These are phyloP conservation scores for Fusarium sp. DNA, from an alignment of 2,329 filamentous ascomycete species.

Conservation along the genomic window DNA sequence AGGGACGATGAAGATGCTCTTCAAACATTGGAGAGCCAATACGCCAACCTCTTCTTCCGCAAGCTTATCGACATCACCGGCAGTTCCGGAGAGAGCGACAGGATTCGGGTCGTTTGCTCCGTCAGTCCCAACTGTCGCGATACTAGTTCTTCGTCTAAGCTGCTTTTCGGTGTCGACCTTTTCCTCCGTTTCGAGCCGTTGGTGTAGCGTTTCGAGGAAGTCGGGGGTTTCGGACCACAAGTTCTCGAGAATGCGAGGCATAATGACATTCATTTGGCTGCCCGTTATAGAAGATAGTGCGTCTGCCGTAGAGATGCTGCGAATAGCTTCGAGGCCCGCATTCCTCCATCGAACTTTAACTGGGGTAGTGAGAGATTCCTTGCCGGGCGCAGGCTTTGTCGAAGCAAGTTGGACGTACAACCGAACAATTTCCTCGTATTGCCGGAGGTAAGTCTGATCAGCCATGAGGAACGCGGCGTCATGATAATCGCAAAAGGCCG, in stretches of 20 bases:
- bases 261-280: conserved; percentile 78
- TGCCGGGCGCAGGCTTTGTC: conserved; percentile 62
- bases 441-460: conserved; percentile 81
- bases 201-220: conserved; percentile 73
- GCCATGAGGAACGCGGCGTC: conserved; percentile 86
- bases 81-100: conserved; percentile 80
- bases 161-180: conserved; percentile 72
- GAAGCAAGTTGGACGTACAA: conserved; percentile 84
- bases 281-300: conserved; percentile 78
- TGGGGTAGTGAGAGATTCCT: conserved; percentile 71
- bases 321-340: conserved; percentile 79
- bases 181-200: conserved; percentile 74
- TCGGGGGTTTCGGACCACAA: conserved; percentile 79
- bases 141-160: conserved; percentile 76
- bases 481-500: conserved; percentile 88
- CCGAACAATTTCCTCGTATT: conserved; percentile 84
- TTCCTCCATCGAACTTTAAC: conserved; percentile 82
- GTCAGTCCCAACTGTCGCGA: conserved; percentile 75
- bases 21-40: conserved; percentile 84
- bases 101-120: conserved; percentile 70
- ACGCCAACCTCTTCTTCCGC: conserved; percentile 90
- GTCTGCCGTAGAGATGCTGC: conserved; percentile 82
- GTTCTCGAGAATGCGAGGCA: conserved; percentile 89
- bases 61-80: conserved; percentile 86
- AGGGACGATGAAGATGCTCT: conserved; percentile 84